Evolutionary conservation across 208 protist species (phyloP), one percentile per base, ranked within the genome.

Genomic region (Wallacemonas rigidus): DNA sequence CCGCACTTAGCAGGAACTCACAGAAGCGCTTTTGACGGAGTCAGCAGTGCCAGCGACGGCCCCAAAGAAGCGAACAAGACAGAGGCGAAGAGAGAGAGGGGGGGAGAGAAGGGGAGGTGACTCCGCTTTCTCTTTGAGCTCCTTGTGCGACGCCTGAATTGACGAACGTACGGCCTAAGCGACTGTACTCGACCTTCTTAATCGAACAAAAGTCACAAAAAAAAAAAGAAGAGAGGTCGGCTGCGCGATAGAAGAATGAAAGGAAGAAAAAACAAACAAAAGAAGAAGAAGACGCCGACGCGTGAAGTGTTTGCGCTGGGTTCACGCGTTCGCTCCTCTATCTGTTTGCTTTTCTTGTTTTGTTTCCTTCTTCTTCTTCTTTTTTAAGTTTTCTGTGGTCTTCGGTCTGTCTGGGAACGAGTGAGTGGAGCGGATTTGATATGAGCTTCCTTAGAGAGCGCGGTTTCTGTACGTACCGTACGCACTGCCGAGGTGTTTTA

Each of bases 261-360:
- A n/a, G n/a, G n/a, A 2, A 47, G 15, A 26, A 64, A 50, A 48
- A 5, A 72, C 7, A 64, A n/a, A 63, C 36, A 64, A 41, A 44
- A 62, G 45, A 9, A 67, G 38, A 67, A 71, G 65, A 63, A 39
- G 53, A 64, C 47, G 40, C 36, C 7, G 41, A 64, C 35, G 43
- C 17, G 45, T 12, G 45, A 50, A 50, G 6, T 50, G 12, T 50
- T 50, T 50, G 45, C 45, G 6, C 8, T 50, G 6, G 6, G 8
- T 50, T 50, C 45, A 12, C 45, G 45, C 8, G 45, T 12, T 14
- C 8, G 12, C 45, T 50, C 3, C 1, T 77, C 17, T 50, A 1
- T 48, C 40, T 71, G 17, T 40, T 61, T 53, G 39, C 11, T n/a
- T 69, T 54, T 1, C 11, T 71, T 45, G 9, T 62, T 26, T 72